Conservation (phyloP, 208 protist species). For the Naegleria gruberi region DNA sequence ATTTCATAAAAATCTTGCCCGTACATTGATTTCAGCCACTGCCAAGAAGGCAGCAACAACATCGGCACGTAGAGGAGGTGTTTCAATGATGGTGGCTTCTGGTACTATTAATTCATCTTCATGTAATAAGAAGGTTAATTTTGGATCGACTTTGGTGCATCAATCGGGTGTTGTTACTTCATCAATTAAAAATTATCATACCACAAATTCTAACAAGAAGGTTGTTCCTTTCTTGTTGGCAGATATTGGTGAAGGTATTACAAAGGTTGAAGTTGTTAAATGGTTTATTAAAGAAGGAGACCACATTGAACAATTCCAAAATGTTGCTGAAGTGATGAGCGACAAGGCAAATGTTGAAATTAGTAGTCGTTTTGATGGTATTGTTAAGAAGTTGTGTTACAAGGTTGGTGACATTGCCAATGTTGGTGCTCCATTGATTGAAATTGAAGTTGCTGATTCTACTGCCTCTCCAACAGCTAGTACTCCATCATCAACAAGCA, state of each 20-base stretch:
- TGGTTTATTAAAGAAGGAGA: conserved; percentile 81
- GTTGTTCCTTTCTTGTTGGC: conserved; percentile 67
- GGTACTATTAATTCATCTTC: neutral
- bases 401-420: conserved; percentile 62
- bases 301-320: conserved; percentile 76
- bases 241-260: conserved; percentile 91
- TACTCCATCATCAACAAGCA: neutral
- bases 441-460: conserved; percentile 60
- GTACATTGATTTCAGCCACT: neutral
- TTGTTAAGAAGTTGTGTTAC: conserved; percentile 66
- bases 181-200: neutral
- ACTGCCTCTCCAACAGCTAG: neutral
- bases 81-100: neutral
- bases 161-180: neutral
- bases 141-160: no score
- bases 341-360: conserved; percentile 89
- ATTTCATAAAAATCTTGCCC: neutral
- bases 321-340: conserved; percentile 83
- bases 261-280: conserved; percentile 80
- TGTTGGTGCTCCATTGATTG: conserved; percentile 69
- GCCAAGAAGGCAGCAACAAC: neutral
- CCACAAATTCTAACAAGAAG: neutral
- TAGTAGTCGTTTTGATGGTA: conserved; percentile 73
- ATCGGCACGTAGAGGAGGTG: neutral
- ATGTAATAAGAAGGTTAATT: neutral